Conservation (phyloP, 2,329 filamentous ascomycete species). For the Mollisia scopiformis region DNA sequence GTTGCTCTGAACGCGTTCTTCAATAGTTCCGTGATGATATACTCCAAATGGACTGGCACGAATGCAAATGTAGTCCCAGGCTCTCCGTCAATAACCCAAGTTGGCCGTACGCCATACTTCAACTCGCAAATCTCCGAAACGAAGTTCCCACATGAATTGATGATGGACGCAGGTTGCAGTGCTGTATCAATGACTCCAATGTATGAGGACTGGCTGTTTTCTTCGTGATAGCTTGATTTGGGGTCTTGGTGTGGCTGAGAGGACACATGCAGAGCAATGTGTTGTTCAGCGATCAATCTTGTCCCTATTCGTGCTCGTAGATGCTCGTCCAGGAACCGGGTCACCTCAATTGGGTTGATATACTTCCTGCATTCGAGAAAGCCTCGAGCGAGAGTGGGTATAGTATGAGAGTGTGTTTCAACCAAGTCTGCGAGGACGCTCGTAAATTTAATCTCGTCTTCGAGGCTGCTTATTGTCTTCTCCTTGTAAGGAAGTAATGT, state of each 20-base stretch:
- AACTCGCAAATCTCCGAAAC: conserved; percentile 97
- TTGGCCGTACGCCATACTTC: conserved; percentile 87
- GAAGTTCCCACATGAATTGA: conserved; percentile 84
- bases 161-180: conserved; percentile 77
- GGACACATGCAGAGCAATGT: conserved; percentile 84
- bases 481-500: conserved; percentile 78
- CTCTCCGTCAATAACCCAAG: conserved; percentile 80
- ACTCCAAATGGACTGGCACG: conserved; percentile 94
- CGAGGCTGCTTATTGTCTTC: conserved; percentile 67
- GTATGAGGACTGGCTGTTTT: conserved; percentile 64
- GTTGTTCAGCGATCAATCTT: conserved; percentile 91
- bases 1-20: conserved; percentile 97
- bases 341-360: conserved; percentile 82
- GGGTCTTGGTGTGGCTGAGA: conserved; percentile 72
- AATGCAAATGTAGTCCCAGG: conserved; percentile 89
- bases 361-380: conserved; percentile 94
- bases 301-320: conserved; percentile 93
- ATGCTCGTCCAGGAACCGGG: conserved; percentile 89
- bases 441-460: conserved; percentile 90
- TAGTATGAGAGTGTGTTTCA: conserved; percentile 91
- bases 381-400: conserved; percentile 86
- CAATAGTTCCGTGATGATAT: conserved; percentile 93
- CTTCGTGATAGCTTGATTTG: conserved; percentile 48
- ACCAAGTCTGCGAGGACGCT: conserved; percentile 95
- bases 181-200: conserved; percentile 96